These are phyloP conservation scores for Bjerkandera adusta DNA, from an alignment of 1,284 basidiomycete genomes.

Conservation along the genomic window DNA sequence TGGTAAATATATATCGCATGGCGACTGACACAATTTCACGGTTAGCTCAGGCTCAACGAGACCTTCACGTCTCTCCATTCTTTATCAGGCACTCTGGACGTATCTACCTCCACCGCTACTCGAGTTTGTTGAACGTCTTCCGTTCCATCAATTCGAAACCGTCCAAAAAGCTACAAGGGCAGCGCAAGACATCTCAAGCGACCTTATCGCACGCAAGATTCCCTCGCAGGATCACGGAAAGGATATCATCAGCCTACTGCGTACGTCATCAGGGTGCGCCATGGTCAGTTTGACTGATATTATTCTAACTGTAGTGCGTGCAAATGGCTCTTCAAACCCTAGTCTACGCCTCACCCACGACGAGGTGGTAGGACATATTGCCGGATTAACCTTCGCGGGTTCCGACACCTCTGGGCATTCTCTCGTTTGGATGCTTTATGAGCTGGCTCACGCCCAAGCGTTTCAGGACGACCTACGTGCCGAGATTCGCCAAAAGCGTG, in stretches of 20 bases:
- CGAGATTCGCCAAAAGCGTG: constrained; percentile 38
- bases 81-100: constrained; percentile 18
- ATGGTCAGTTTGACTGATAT: constrained; percentile 34
- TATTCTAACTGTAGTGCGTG: constrained; percentile 41
- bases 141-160: constrained; percentile 23
- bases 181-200: no score
- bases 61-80: neutral
- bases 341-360: constrained; percentile 43
- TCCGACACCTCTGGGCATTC: constrained; percentile 52
- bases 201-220: constrained; percentile 5
- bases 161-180: constrained; percentile 22
- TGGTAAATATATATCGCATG: no score
- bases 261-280: neutral
- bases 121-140: constrained; percentile 24
- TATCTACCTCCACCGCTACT: constrained; percentile 24
- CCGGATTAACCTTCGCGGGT: constrained; percentile 37
- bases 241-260: constrained; percentile 26
- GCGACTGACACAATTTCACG: neutral
- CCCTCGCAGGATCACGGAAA: constrained; percentile 5
- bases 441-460: constrained; percentile 38
- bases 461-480: constrained; percentile 39
- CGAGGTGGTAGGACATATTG: constrained; percentile 51
- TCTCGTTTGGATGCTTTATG: constrained; percentile 39
- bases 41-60: no score
- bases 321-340: constrained; percentile 46